Evolutionary conservation across 805 yeast genomes (phyloP), one percentile per base, ranked within the genome.

Genomic region (Komagataella kurtzmanii): DNA sequence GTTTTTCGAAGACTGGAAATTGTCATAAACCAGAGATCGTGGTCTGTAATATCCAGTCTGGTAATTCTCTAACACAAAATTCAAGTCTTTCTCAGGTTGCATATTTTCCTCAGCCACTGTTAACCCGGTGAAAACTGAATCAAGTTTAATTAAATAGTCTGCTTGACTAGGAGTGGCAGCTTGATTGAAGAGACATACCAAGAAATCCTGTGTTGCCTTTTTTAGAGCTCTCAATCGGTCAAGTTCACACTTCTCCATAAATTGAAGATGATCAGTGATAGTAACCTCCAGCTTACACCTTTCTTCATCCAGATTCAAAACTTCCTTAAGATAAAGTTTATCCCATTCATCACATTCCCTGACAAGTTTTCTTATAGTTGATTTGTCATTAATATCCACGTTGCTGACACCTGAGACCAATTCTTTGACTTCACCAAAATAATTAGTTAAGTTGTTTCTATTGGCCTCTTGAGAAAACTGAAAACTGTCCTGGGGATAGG

Each of bases 181-280:
- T 49, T 76, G 79, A 59, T 79, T 80, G 44, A 87, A 74, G 43
- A 85, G 71, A 2, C 84, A 73, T 0, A 88, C 79, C 19, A 85
- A 68, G 57, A 85, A 85, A 62, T 87, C 95, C 50, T 79, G 72
- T 8, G 85, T 76, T 1, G 82, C 90, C 54, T 85, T 83, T 63
- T 87, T 86, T 54, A 88, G 68, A 0, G 93, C 93, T 56, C 75
- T 74, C 54, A 85, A 70, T 56, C 96, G 75, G 65, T 88, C 95
- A 43, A 77, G 64, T 66, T 88, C 96, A 67, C 93, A 87, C 58
- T 81, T 77, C 62, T 87, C 91, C 86, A 88, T 80, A 62, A 83
- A 86, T 19, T 81, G 66, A 50, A 83, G 69, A 60, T 85, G 90
- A 57, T 83, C 90, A 63, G 83, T 75, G 52, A 84, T 72, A 40